These are phyloP conservation scores for Gossypium arboreum DNA, from an alignment of 345 rosid species.

Conservation along the genomic window DNA sequence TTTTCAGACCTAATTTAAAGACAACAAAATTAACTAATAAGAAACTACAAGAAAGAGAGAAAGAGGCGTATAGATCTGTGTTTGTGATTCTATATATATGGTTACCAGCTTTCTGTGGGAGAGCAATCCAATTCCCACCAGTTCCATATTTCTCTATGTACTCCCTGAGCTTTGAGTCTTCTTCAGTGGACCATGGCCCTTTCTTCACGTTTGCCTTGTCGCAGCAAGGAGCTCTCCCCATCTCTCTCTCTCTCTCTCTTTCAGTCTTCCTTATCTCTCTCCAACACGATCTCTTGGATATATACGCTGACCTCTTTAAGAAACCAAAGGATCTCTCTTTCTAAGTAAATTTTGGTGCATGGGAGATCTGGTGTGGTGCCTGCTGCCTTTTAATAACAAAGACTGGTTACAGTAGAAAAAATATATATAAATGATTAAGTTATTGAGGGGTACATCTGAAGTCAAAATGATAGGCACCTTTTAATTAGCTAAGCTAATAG, in stretches of 20 bases:
- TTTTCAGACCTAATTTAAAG: slow-evolving; percentile 55
- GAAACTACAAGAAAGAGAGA: background rate
- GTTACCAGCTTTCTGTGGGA: slow-evolving; percentile 80
- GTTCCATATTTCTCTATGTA: slow-evolving; percentile 79
- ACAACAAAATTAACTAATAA: slow-evolving; percentile 13
- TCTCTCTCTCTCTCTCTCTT: slow-evolving; percentile 20
- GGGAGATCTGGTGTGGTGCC: background rate
- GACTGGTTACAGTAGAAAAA: background rate
- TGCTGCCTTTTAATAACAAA: slow-evolving; percentile 24
- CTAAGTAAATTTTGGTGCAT: slow-evolving; percentile 16
- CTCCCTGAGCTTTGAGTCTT: slow-evolving; percentile 80
- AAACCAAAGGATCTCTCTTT: slow-evolving; percentile 20
- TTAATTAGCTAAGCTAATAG: slow-evolving; percentile 21
- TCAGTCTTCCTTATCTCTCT: background rate
- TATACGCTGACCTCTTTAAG: slow-evolving; percentile 16
- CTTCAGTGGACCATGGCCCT: slow-evolving; percentile 98
- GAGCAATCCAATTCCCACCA: slow-evolving; percentile 94
- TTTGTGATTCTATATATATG: background rate
- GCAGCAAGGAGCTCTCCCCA: slow-evolving; percentile 98
- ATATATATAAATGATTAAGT: background rate
- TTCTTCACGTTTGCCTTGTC: slow-evolving; percentile 94
- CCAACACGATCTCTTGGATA: slow-evolving; percentile 13
- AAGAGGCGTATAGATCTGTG: background rate
- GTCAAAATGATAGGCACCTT: slow-evolving; percentile 43
- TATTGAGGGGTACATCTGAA: slow-evolving; percentile 14